Percentiles rank a stretch among this genome's conserved stretches.
phyloP scores from a whole-genome alignment of 176 grass and related monocot species.

The Oryza rufipogon region DNA sequence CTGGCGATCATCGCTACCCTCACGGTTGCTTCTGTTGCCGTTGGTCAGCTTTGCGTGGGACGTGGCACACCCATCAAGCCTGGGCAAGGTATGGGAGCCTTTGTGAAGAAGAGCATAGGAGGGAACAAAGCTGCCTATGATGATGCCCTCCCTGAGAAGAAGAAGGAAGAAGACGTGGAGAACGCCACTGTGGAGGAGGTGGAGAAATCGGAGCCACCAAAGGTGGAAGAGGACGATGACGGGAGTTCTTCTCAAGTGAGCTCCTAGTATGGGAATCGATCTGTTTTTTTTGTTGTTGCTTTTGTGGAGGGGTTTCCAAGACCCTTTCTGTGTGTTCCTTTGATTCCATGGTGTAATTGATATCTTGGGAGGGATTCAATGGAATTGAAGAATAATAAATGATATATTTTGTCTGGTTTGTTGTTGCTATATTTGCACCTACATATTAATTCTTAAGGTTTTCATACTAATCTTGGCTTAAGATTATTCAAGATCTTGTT shows the following conservation, averaged over 20 bases:
- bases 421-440: not conserved
- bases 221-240: constrained; percentile 8
- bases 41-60: constrained; percentile 38
- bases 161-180: not conserved
- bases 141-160: not conserved
- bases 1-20: constrained; percentile 21
- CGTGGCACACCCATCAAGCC: not conserved
- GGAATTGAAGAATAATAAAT: not conserved
- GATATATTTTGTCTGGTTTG: not conserved
- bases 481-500: not conserved
- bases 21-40: constrained; percentile 27
- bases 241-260: not conserved
- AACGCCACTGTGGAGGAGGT: not conserved
- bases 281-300: not conserved
- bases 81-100: not conserved
- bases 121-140: not conserved
- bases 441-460: not conserved
- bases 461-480: not conserved
- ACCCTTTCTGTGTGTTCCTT: not conserved
- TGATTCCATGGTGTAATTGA: not conserved
- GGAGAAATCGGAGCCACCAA: not conserved
- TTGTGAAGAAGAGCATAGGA: constrained; percentile 11
- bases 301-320: not conserved
- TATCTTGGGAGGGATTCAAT: not conserved
- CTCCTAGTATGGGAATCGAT: not conserved